phyloP scores from a whole-genome alignment of 2,329 filamentous ascomycete genomes.

The Fusarium neocosmosporiellum region DNA sequence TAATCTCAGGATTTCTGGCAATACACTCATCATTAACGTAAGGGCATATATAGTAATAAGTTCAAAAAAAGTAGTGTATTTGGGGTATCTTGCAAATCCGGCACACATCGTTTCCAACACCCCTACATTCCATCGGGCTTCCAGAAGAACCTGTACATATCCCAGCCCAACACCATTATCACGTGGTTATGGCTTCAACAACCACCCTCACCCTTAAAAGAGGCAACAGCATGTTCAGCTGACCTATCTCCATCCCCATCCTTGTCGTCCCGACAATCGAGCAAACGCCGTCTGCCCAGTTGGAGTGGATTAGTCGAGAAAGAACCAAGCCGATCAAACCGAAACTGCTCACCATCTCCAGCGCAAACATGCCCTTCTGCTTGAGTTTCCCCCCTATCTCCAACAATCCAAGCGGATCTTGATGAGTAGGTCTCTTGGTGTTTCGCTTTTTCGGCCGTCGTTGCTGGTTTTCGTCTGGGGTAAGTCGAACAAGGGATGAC shows the following conservation, averaged over 20 bases:
- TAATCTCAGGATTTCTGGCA: not conserved
- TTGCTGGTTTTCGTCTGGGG: conserved; percentile 1
- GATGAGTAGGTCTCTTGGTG: conserved; percentile 50
- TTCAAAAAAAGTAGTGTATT: not conserved
- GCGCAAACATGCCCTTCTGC: conserved; percentile 71
- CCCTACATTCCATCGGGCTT: not conserved
- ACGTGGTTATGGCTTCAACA: not conserved
- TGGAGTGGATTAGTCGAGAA: conserved; percentile 64
- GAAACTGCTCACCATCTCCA: conserved; percentile 80
- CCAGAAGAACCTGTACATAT: not conserved
- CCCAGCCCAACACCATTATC: not conserved
- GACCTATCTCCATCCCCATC: conserved; percentile 35
- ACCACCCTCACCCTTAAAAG: conserved; percentile 20
- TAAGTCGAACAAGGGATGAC: conserved; percentile 34
- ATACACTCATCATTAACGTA: not conserved
- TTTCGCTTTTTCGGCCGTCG: conserved; percentile 8
- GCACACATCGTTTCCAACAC: conserved; percentile 7
- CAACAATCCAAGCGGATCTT: conserved; percentile 85
- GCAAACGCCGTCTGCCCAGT: conserved; percentile 35
- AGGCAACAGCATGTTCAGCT: conserved; percentile 35
- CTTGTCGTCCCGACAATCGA: conserved; percentile 29
- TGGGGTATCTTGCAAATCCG: conserved; percentile 36
- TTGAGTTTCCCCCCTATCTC: conserved; percentile 75
- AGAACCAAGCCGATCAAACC: conserved; percentile 79
- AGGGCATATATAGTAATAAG: not conserved